A percentile compares a stretch with the other conserved stretches of the same genome.
These are phyloP conservation scores for Cyclotella baltica DNA, from an alignment of 108 stramenopile genomes.

Conservation along the genomic window DNA sequence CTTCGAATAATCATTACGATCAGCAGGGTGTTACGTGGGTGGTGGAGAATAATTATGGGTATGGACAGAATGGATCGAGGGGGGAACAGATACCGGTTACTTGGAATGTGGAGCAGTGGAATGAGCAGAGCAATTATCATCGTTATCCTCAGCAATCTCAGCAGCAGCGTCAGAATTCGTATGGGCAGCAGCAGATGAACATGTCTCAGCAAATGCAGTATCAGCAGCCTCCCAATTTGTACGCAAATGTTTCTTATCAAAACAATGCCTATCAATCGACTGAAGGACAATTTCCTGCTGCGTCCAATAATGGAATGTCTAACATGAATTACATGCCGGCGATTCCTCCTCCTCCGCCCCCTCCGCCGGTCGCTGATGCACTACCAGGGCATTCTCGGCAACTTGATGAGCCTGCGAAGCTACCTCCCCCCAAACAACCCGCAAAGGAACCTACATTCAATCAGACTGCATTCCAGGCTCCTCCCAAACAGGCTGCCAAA, in stretches of 20 bases:
- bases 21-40: not conserved
- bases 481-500: not conserved
- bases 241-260: not conserved
- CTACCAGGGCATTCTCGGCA: not conserved
- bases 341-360: too few relatives aligned
- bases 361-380: too few relatives aligned
- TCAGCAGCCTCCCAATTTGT: not conserved
- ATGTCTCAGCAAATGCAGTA: not conserved
- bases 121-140: not conserved
- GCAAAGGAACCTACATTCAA: too few relatives aligned
- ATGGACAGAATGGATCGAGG: not conserved
- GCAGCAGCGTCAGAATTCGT: not conserved
- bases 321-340: not conserved
- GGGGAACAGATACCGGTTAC: not conserved
- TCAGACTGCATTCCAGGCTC: not conserved
- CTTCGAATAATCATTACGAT: not conserved
- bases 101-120: constrained; percentile 7
- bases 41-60: not conserved
- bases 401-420: not conserved
- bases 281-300: not conserved
- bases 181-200: not conserved
- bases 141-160: not conserved
- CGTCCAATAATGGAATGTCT: not conserved
- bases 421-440: not conserved
- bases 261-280: not conserved